phyloP scores from a whole-genome alignment of 2,329 filamentous ascomycete genomes.

The Chrysoporthe cubensis region DNA sequence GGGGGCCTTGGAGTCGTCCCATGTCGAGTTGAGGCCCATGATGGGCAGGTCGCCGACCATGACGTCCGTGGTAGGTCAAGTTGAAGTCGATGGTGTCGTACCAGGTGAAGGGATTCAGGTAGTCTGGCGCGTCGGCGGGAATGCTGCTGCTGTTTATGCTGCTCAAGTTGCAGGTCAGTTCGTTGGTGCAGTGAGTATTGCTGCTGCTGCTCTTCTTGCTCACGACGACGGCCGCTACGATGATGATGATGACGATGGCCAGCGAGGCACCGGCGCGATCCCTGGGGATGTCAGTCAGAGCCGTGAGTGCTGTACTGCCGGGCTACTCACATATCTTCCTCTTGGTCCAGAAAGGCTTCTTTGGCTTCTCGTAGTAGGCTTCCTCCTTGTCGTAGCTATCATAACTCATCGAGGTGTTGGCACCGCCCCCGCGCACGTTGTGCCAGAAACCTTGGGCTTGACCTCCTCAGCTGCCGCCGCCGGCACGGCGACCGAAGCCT shows the following conservation, averaged over 20 bases:
- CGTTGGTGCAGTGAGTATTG: conserved; percentile 32
- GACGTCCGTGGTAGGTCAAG: conserved; percentile 83
- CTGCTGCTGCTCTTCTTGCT: conserved; percentile 58
- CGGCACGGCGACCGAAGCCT: conserved; percentile 55
- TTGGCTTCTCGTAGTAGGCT: conserved; percentile 46
- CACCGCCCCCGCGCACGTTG: conserved; percentile 49
- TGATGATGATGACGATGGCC: conserved; percentile 66
- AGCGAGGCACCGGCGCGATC: conserved; percentile 60
- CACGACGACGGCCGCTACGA: conserved; percentile 68
- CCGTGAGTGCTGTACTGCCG: neutral
- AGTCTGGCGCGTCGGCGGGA: conserved; percentile 69
- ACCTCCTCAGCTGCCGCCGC: conserved; percentile 74
- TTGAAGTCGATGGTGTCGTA: conserved; percentile 91
- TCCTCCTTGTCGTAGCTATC: conserved; percentile 53
- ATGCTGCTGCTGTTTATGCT: conserved; percentile 60
- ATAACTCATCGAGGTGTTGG: conserved; percentile 44
- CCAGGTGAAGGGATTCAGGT: conserved; percentile 90
- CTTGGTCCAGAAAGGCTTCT: conserved; percentile 50
- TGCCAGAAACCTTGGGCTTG: conserved; percentile 39
- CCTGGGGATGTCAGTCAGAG: conserved; percentile 43
- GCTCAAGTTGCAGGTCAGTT: conserved; percentile 51
- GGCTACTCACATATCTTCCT: conserved; percentile 65
- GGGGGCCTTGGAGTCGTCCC: conserved; percentile 82
- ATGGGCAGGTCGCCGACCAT: conserved; percentile 86
- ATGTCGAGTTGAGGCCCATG: conserved; percentile 84